Base-by-base conservation (phyloP, 768 basidiomycete species). In the Dendrothele bispora region DNA sequence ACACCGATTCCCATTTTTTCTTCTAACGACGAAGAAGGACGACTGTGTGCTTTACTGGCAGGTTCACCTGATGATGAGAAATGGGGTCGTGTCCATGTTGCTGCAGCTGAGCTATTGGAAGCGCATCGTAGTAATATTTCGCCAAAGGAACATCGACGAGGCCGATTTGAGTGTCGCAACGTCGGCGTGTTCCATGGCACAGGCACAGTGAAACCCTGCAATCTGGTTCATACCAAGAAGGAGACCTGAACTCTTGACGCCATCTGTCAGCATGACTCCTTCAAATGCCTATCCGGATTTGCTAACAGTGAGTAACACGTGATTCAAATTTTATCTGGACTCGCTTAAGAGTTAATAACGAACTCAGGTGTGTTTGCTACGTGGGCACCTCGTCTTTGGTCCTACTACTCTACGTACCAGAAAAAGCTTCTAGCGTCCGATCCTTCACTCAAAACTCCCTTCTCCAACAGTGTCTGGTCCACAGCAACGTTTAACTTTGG, bases 401-500 rank as follows among this genome's bases (percentile, higher is more conserved):
- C 10, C 10, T 32, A 32, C 30, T 32, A 32, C 30, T 10, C 30
- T 10, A 43, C 28, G 30, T 26, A 43, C 7, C 20, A 14, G 15
- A 17, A 26, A 18, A 21, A 28, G 14, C 41, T 43, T 21, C 41
- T 43, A 11, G 5, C 24, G 5, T 7, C 15, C 25, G 41, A 43
- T 18, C 5, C 14, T 12, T 14, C 12, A 24, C 26, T 43, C 28
- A 18, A 27, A 5, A 6, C 11, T 14, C 10, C 27, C 8, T 43
- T 43, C 20, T 0, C 25, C 10, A 49, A 57, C 14, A 56, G 52
- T 7, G 27, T 63, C 0, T 65, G 61, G 12, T 41, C 59, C 0
- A 38, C 49, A 0, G 24, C 39, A 0, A 60, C 56, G 0, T 60
- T 67, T 49, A 66, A 69, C 50, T 49, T 63, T 7, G 64, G 63